These are phyloP conservation scores for Eudorina sp. DNA, from an alignment of 139 green algal genomes.

Conservation along the genomic window DNA sequence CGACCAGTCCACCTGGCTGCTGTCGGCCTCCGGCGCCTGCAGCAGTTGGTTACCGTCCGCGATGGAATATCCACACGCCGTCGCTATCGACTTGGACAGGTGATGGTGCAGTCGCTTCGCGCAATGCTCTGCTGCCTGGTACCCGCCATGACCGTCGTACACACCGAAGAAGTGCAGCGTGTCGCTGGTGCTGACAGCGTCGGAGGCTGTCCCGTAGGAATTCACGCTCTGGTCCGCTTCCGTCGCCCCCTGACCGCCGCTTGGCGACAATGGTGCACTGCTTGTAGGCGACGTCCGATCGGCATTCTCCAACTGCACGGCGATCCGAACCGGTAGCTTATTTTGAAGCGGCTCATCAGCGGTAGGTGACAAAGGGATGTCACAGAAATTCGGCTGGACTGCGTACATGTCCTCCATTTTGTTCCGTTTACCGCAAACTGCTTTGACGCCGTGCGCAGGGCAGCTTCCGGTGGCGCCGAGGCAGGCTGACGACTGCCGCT, in stretches of 20 bases:
- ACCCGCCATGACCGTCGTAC: slow-evolving; percentile 83
- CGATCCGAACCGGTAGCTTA: slow-evolving; percentile 70
- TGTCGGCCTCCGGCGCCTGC: slow-evolving; percentile 18
- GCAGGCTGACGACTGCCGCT: slow-evolving; percentile 24
- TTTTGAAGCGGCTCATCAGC: slow-evolving; percentile 39
- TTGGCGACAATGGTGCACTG: slow-evolving; percentile 38
- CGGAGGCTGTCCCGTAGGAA: background rate
- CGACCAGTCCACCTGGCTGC: slow-evolving; percentile 43
- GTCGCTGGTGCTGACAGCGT: slow-evolving; percentile 43
- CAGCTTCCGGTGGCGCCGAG: slow-evolving; percentile 32
- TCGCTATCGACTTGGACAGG: slow-evolving; percentile 62
- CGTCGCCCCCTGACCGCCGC: background rate
- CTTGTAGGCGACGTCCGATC: background rate
- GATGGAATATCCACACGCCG: background rate
- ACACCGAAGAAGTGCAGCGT: slow-evolving; percentile 87
- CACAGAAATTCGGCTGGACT: slow-evolving; percentile 67
- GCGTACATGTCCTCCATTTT: slow-evolving; percentile 83
- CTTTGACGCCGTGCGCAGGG: slow-evolving; percentile 74
- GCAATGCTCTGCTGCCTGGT: slow-evolving; percentile 76
- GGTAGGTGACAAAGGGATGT: slow-evolving; percentile 57
- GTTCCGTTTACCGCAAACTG: slow-evolving; percentile 75
- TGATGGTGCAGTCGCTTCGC: slow-evolving; percentile 74
- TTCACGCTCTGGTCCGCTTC: slow-evolving; percentile 20
- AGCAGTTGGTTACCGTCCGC: slow-evolving; percentile 41
- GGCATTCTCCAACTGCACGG: slow-evolving; percentile 49